Evolutionary conservation across 176 grass and related monocot genomes (phyloP), one percentile per base, ranked within the genome.

Genomic region (Thinopyrum elongatum): DNA sequence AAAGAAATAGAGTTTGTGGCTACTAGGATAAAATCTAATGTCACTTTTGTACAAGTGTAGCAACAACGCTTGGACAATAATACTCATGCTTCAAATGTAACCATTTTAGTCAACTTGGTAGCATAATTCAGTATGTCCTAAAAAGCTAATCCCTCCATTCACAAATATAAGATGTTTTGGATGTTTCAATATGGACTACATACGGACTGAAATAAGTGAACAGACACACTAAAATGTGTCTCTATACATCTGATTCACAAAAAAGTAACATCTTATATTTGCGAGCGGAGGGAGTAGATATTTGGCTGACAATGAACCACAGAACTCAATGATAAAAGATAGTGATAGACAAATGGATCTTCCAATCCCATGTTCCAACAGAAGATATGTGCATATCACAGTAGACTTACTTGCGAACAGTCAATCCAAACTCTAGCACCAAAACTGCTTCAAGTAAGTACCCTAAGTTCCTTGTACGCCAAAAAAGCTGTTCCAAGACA

Each of bases 391-490:
- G 49, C 28, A 74, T 46, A 89, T 36, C 16, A 68, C 62, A 70
- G 51, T 23, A 80, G 53, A 83, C 76, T 81, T 93, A 99, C 97
- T 95, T 94, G 72, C 90, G 90, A 87, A 96, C 87, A 46, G 65
- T 85, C 44, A 99, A 84, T 80, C 97, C 97, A 91, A 91, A 99
- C 70, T 99, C 97, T 68, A 96, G 71, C 73, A 99, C 89, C 86
- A 96, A 86, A 95, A 96, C 87, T 87, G 97, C 94, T 88, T 99
- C 97, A 70, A 96, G 86, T 49, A 99, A 89, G 87, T 99, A 94
- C 78, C 94, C 90, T 51, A 92, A 78, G 12, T 94, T 92, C 82
- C 89, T 92, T 69, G 94, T 96, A 72, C 94, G 97, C 97, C 97
- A 99, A 86, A 92, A 96, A 46, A 99, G 69, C 97, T 99, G 92